Percentiles rank a stretch among this genome's conserved stretches.
Conservation (phyloP, 2,329 filamentous ascomycete genomes). For the Celoporthe dispersa region DNA sequence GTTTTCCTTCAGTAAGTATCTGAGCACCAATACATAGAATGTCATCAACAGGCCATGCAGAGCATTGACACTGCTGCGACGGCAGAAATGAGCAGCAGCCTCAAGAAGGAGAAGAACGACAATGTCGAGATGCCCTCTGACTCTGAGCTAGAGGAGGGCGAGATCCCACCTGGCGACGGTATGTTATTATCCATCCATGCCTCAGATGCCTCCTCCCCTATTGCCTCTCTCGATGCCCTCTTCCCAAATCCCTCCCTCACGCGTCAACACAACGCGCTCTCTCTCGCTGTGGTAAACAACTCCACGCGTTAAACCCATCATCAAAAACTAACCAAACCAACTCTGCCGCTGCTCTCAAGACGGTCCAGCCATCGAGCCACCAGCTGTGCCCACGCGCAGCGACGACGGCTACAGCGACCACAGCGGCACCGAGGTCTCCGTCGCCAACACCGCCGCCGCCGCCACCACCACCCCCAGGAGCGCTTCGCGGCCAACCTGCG, state of each 20-base stretch:
- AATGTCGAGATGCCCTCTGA: neutral
- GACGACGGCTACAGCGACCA: too few relatives aligned
- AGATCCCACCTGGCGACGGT: constrained; percentile 1
- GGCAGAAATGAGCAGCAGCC: neutral
- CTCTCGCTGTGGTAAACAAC: neutral
- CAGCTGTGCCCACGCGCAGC: neutral
- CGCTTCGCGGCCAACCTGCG: constrained; percentile 23
- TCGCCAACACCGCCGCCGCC: too few relatives aligned
- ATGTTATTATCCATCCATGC: neutral
- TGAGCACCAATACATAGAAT: neutral
- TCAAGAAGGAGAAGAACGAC: neutral
- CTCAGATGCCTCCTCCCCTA: too few relatives aligned
- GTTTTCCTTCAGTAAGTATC: neutral
- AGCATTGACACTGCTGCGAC: neutral
- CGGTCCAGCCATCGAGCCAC: neutral
- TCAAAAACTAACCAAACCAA: neutral
- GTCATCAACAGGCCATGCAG: neutral
- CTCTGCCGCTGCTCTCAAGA: neutral
- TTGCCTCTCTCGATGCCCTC: neutral
- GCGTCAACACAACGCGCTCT: neutral
- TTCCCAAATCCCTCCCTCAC: neutral
- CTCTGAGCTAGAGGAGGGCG: neutral
- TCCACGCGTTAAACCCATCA: neutral
- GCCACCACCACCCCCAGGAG: constrained; percentile 1
- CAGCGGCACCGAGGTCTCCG: neutral